These are phyloP conservation scores for Penstemon barbatus DNA, from an alignment of 257 asterid genomes.

Conservation along the genomic window DNA sequence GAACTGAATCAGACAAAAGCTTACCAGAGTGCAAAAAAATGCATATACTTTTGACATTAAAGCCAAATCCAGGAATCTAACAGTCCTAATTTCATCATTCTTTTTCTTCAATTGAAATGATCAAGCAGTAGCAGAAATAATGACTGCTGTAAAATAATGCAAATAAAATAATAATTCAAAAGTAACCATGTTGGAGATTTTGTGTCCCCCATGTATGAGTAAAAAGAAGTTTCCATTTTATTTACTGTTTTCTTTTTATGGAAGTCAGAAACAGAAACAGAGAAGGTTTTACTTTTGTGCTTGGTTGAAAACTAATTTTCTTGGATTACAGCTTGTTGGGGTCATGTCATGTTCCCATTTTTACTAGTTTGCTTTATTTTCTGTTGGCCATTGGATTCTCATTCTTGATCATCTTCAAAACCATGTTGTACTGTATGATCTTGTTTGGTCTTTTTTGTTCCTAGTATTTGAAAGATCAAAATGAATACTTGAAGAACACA, in stretches of 20 bases:
- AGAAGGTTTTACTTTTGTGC: conserved; percentile 38
- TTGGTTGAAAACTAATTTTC: conserved; percentile 32
- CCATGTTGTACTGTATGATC: conserved; percentile 25
- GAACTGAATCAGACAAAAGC: conserved; percentile 54
- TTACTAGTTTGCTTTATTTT: conserved; percentile 24
- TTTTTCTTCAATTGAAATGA: conserved; percentile 30
- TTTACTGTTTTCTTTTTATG: conserved; percentile 40
- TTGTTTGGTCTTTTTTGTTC: conserved; percentile 14
- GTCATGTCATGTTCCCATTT: conserved; percentile 37
- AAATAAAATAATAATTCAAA: conserved; percentile 14
- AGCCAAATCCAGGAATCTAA: conserved; percentile 56
- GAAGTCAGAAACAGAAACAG: conserved; percentile 36
- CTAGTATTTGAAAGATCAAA: no score
- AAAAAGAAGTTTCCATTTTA: conserved; percentile 51
- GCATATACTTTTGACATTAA: conserved; percentile 39
- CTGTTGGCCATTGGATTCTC: conserved; percentile 36
- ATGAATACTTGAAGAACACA: no score
- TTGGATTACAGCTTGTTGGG: conserved; percentile 49
- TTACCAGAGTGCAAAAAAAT: conserved; percentile 37
- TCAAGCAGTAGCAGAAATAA: conserved; percentile 16
- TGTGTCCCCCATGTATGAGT: conserved; percentile 43
- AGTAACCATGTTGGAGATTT: conserved; percentile 20
- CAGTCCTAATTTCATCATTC: conserved; percentile 40
- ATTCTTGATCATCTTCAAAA: conserved; percentile 24
- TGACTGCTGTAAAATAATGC: conserved; percentile 23